These are phyloP conservation scores for Geotrichum reessii DNA, from an alignment of 1,139 yeast species.

Conservation along the genomic window DNA sequence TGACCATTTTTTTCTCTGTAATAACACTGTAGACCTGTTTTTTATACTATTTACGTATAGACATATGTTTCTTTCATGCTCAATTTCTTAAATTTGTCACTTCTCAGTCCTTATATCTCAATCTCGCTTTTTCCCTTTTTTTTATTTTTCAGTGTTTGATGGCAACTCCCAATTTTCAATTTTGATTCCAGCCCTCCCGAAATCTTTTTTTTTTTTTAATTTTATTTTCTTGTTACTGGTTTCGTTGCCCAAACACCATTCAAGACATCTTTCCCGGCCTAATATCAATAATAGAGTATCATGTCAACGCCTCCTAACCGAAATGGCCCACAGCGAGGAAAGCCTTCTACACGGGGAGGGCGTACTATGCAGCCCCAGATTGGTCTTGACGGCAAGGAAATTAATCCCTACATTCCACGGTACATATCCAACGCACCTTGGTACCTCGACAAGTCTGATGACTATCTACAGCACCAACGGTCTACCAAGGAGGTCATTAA, in stretches of 20 bases:
- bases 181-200: background rate
- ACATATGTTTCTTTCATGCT: background rate
- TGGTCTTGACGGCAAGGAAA: conserved; percentile 38
- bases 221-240: too few relatives aligned
- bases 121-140: background rate
- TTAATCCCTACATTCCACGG: conserved; percentile 34
- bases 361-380: conserved; percentile 18
- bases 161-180: background rate
- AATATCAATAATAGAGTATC: background rate
- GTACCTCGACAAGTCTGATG: conserved; percentile 39
- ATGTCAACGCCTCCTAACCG: conserved; percentile 15
- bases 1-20: conserved; percentile 4
- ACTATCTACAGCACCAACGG: conserved; percentile 50
- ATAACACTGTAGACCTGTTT: conserved; percentile 2
- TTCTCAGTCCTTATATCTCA: too few relatives aligned
- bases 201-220: background rate
- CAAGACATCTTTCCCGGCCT: background rate
- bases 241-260: background rate
- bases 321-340: background rate
- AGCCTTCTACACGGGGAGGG: conserved; percentile 6
- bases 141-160: background rate
- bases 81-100: too few relatives aligned
- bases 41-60: background rate
- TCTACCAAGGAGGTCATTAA: conserved; percentile 30
- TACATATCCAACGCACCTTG: conserved; percentile 50